These are phyloP conservation scores for Ophiostoma ulmi DNA, from an alignment of 2,329 filamentous ascomycete species.

Conservation along the genomic window DNA sequence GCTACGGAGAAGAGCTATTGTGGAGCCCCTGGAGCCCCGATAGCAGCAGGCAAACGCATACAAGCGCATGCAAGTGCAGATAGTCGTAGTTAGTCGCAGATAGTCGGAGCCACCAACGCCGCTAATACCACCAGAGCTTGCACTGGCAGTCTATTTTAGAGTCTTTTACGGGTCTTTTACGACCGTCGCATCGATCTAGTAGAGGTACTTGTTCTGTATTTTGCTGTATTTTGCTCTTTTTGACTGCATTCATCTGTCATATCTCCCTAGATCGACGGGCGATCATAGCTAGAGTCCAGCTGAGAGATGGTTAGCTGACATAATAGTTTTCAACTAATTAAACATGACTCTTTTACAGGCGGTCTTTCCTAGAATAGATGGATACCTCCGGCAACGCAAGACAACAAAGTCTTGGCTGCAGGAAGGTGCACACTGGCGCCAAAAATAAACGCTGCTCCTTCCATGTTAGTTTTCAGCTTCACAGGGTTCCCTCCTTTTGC, in stretches of 20 bases:
- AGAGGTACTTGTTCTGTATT: not conserved
- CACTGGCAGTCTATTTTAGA: not conserved
- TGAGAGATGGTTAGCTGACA: not conserved
- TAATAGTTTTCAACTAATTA: not conserved
- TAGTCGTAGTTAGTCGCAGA: too few species aligned
- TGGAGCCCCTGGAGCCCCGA: not conserved
- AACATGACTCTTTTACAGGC: not conserved
- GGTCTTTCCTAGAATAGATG: not conserved
- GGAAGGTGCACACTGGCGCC: not conserved
- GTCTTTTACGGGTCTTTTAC: not conserved
- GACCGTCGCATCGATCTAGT: not conserved
- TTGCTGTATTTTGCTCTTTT: not conserved
- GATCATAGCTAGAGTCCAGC: not conserved
- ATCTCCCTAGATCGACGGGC: not conserved
- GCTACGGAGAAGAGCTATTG: slow-evolving; percentile 1
- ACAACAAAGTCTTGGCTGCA: slow-evolving; percentile 3
- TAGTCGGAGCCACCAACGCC: not conserved
- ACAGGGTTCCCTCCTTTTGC: not conserved
- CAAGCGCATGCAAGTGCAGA: not conserved
- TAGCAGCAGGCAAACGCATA: not conserved
- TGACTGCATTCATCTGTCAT: not conserved
- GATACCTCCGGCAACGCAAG: not conserved
- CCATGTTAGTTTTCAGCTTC: slow-evolving; percentile 9
- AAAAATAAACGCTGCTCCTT: not conserved
- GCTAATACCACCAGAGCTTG: not conserved